phyloP scores from a whole-genome alignment of 2,329 filamentous ascomycete species.

The Chaetomiaceae sp. region DNA sequence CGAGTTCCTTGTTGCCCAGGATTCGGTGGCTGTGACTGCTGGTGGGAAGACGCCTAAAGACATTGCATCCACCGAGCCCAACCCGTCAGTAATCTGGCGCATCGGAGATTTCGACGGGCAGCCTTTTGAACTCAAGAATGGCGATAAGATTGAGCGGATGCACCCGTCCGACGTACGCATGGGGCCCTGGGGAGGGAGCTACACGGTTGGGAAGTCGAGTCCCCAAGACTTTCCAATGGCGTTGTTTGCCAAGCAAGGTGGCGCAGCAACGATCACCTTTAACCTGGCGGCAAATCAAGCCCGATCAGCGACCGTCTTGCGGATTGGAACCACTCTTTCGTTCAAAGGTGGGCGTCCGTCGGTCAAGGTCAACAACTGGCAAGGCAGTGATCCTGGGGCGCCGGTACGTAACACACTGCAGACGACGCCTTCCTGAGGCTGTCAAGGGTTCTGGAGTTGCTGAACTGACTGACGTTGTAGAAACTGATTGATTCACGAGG shows the following conservation, averaged over 20 bases:
- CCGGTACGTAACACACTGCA: conserved; percentile 29
- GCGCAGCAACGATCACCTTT: conserved; percentile 48
- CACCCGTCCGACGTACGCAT: neutral
- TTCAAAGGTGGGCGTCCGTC: conserved; percentile 53
- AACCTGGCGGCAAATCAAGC: conserved; percentile 39
- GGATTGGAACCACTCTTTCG: conserved; percentile 53
- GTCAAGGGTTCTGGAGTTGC: neutral
- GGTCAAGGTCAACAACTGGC: conserved; percentile 35
- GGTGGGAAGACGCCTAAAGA: neutral
- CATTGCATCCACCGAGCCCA: neutral
- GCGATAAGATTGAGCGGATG: neutral
- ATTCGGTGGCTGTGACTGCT: neutral
- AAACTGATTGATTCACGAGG: conserved; percentile 47
- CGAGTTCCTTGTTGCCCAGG: neutral
- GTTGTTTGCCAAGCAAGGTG: conserved; percentile 40
- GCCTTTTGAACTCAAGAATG: neutral
- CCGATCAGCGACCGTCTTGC: conserved; percentile 43
- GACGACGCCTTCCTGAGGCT: too few relatives aligned
- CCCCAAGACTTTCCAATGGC: neutral
- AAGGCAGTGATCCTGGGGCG: conserved; percentile 30
- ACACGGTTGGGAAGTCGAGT: neutral
- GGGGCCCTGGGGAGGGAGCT: neutral
- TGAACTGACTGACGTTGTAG: conserved; percentile 32
- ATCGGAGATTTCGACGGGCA: neutral
- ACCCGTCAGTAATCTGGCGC: neutral